A percentile compares a stretch with the other conserved stretches of the same genome.
Evolutionary conservation across 768 basidiomycete genomes (phyloP).

Genomic region (Xerocomus brunneocitrinus): DNA sequence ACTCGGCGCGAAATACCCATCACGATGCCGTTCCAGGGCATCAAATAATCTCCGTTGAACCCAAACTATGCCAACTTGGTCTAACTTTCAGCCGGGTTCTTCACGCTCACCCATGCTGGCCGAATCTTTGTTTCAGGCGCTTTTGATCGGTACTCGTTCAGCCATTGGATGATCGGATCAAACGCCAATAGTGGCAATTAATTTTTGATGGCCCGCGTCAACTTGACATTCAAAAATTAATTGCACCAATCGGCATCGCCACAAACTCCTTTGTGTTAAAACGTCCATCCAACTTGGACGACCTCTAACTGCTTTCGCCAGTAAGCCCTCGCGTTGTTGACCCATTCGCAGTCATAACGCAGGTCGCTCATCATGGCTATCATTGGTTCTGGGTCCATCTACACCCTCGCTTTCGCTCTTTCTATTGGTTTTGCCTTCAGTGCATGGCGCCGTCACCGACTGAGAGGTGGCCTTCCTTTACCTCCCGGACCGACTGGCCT

Average conservation of each 20-base stretch:
- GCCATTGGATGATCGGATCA: not conserved
- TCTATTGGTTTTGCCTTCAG: constrained; percentile 4
- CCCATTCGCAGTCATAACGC: not conserved
- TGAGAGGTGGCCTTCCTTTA: constrained; percentile 27
- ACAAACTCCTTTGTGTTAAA: not conserved
- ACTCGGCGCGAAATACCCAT: not conserved
- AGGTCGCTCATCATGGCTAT: not conserved
- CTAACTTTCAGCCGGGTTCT: not conserved
- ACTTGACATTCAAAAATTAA: not conserved
- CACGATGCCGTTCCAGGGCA: not conserved
- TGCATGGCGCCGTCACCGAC: constrained; percentile 13
- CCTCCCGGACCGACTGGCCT: constrained; percentile 52
- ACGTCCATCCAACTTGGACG: not conserved
- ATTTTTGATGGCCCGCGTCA: not conserved
- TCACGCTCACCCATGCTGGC: not conserved
- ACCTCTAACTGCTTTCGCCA: not conserved
- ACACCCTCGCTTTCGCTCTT: constrained; percentile 3
- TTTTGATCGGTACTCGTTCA: not conserved
- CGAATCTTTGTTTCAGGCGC: not conserved
- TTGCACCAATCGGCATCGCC: not conserved
- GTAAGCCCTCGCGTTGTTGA: not conserved
- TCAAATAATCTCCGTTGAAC: not conserved
- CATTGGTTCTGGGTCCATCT: constrained; percentile 1
- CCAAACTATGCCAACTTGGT: not conserved
- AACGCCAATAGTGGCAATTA: too few relatives aligned